Evolutionary conservation across 139 green algal genomes (phyloP).

Genomic region (Medakamo hakoo): DNA sequence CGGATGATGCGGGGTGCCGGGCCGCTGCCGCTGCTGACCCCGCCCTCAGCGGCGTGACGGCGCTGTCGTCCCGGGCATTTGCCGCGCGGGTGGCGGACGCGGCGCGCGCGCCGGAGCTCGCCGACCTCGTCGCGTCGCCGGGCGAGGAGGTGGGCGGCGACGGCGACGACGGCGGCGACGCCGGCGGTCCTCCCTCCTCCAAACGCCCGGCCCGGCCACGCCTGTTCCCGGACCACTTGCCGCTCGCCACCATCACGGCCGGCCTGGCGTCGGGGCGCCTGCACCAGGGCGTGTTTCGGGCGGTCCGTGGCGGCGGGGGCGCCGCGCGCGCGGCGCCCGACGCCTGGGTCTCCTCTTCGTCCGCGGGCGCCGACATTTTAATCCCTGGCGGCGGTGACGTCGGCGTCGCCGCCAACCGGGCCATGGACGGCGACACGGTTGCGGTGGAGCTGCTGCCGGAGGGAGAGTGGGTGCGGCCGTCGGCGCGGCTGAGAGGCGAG

Average conservation of each 20-base stretch:
- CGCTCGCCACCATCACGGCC: slow-evolving; percentile 41
- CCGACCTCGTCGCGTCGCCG: slow-evolving; percentile 36
- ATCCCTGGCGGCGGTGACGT: no score
- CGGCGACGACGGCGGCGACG: not conserved
- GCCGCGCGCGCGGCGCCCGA: slow-evolving; percentile 28
- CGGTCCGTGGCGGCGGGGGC: no score
- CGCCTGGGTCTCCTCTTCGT: slow-evolving; percentile 50
- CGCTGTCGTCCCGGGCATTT: no score
- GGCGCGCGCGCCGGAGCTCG: slow-evolving; percentile 44
- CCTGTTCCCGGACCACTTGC: slow-evolving; percentile 66
- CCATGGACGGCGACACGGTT: slow-evolving; percentile 52
- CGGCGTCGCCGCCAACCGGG: slow-evolving; percentile 61
- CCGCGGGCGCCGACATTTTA: slow-evolving; percentile 56
- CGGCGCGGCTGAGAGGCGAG: slow-evolving; percentile 7
- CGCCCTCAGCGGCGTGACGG: slow-evolving; percentile 25
- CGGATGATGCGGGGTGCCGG: slow-evolving; percentile 73
- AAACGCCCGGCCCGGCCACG: slow-evolving; percentile 7
- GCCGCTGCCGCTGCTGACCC: slow-evolving; percentile 31
- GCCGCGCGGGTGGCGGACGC: slow-evolving; percentile 11
- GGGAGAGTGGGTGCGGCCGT: slow-evolving; percentile 42
- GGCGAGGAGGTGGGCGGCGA: slow-evolving; percentile 5
- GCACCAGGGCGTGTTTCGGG: slow-evolving; percentile 48
- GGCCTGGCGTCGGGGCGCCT: slow-evolving; percentile 60
- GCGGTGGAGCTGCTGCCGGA: slow-evolving; percentile 67
- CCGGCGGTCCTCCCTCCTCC: no score